These are phyloP conservation scores for Aspergillus cejpii DNA, from an alignment of 2,329 filamentous ascomycete genomes.

Conservation along the genomic window DNA sequence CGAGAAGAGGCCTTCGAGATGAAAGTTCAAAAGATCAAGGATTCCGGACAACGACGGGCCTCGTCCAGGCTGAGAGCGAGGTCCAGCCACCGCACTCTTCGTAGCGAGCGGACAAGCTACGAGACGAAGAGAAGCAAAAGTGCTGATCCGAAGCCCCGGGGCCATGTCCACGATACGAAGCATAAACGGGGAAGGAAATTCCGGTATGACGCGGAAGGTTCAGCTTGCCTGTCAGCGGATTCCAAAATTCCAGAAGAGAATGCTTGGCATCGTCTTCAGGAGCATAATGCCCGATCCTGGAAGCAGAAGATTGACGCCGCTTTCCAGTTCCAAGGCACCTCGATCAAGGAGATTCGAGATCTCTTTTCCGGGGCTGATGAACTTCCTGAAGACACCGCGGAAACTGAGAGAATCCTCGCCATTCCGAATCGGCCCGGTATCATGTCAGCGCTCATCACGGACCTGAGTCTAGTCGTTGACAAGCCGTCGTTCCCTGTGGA, in stretches of 20 bases:
- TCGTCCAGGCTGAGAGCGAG: slow-evolving; percentile 49
- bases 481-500: slow-evolving; percentile 85
- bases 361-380: slow-evolving; percentile 79
- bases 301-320: slow-evolving; percentile 79
- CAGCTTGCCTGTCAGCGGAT: slow-evolving; percentile 62
- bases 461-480: slow-evolving; percentile 78
- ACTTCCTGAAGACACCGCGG: slow-evolving; percentile 71
- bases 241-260: slow-evolving; percentile 68
- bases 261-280: slow-evolving; percentile 66
- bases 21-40: slow-evolving; percentile 76
- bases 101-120: slow-evolving; percentile 34
- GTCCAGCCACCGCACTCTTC: slow-evolving; percentile 44
- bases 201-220: slow-evolving; percentile 73
- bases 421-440: slow-evolving; percentile 79
- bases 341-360: slow-evolving; percentile 70
- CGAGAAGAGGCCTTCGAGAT: slow-evolving; percentile 83
- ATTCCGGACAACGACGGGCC: slow-evolving; percentile 52
- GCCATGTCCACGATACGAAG: slow-evolving; percentile 25
- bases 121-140: slow-evolving; percentile 50
- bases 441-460: slow-evolving; percentile 71
- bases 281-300: slow-evolving; percentile 85
- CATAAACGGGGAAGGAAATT: slow-evolving; percentile 37
- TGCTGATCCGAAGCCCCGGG: slow-evolving; percentile 43
- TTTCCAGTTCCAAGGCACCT: slow-evolving; percentile 60
- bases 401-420: slow-evolving; percentile 76